Evolutionary conservation across 1,284 basidiomycete species (phyloP).

Genomic region (Cryptococcus sp.): DNA sequence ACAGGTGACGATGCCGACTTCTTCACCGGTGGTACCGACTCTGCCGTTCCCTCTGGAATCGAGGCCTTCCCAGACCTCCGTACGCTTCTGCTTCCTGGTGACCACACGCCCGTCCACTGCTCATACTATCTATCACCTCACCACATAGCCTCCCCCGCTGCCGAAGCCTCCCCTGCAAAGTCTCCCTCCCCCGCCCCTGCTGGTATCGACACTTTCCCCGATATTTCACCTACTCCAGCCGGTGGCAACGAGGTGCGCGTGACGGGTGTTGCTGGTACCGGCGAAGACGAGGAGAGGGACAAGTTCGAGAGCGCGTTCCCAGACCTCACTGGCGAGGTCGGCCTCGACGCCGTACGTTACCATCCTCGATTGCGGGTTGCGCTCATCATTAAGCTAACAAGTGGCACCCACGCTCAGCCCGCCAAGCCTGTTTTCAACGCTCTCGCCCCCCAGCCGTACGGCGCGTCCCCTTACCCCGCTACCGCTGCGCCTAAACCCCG

Average conservation of each 20-base stretch:
- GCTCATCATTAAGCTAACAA: background rate
- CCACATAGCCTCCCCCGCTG: constrained; percentile 12
- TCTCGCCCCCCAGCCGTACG: constrained; percentile 44
- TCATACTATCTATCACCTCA: background rate
- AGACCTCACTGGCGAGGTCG: constrained; percentile 61
- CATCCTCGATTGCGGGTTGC: background rate
- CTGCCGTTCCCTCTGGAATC: constrained; percentile 41
- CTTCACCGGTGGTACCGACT: constrained; percentile 39
- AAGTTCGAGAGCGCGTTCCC: constrained; percentile 91
- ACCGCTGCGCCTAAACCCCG: constrained; percentile 54
- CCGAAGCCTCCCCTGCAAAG: constrained; percentile 16
- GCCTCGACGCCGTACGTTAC: constrained; percentile 24
- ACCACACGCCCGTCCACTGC: no score
- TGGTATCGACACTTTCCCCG: constrained; percentile 66
- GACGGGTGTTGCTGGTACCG: constrained; percentile 58
- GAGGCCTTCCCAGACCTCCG: constrained; percentile 40
- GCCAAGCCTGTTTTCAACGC: constrained; percentile 47
- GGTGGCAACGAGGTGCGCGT: constrained; percentile 60
- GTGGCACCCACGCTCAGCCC: constrained; percentile 26
- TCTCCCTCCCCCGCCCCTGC: constrained; percentile 20
- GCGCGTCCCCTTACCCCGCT: constrained; percentile 46
- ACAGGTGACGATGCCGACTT: constrained; percentile 49
- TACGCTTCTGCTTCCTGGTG: constrained; percentile 11
- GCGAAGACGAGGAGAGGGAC: constrained; percentile 68
- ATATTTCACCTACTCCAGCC: constrained; percentile 49